These are phyloP conservation scores for Stemphylium lycopersici DNA, from an alignment of 2,329 filamentous ascomycete genomes.

Conservation along the genomic window DNA sequence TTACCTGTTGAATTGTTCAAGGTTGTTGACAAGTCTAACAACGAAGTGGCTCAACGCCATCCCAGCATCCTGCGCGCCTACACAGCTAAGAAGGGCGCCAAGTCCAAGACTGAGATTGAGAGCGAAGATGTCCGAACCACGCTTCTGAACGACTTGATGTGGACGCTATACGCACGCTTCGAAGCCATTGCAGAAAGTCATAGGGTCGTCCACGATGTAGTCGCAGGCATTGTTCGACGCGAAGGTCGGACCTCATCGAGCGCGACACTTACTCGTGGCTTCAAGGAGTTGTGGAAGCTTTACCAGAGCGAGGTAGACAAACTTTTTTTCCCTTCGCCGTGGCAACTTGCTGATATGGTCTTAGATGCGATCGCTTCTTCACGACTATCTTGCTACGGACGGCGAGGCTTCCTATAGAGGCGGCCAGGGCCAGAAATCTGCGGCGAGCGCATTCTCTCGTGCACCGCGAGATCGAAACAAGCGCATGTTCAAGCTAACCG, in stretches of 20 bases:
- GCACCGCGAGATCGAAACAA: conserved; percentile 56
- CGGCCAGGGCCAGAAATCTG: conserved; percentile 57
- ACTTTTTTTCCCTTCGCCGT: no score
- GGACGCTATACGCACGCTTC: conserved; percentile 93
- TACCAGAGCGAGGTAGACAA: conserved; percentile 79
- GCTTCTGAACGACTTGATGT: conserved; percentile 88
- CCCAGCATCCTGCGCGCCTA: conserved; percentile 72
- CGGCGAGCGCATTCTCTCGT: conserved; percentile 60
- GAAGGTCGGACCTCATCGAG: conserved; percentile 67
- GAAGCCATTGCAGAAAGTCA: conserved; percentile 97
- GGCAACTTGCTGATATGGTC: conserved; percentile 3
- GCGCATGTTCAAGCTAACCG: conserved; percentile 84
- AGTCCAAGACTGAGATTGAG: conserved; percentile 66
- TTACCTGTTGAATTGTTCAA: conserved; percentile 92
- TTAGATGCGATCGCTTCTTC: conserved; percentile 82
- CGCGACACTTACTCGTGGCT: conserved; percentile 78
- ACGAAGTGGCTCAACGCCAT: conserved; percentile 90
- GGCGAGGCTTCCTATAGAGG: conserved; percentile 70
- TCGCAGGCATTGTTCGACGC: conserved; percentile 82
- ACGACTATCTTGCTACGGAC: conserved; percentile 95
- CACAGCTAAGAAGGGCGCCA: conserved; percentile 61
- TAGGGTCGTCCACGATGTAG: conserved; percentile 89
- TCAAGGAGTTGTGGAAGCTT: conserved; percentile 96
- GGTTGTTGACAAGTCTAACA: conserved; percentile 93
- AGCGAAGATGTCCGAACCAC: conserved; percentile 76